Evolutionary conservation across 1,284 basidiomycete species (phyloP).

Genomic region (Rhodotorula sp.): DNA sequence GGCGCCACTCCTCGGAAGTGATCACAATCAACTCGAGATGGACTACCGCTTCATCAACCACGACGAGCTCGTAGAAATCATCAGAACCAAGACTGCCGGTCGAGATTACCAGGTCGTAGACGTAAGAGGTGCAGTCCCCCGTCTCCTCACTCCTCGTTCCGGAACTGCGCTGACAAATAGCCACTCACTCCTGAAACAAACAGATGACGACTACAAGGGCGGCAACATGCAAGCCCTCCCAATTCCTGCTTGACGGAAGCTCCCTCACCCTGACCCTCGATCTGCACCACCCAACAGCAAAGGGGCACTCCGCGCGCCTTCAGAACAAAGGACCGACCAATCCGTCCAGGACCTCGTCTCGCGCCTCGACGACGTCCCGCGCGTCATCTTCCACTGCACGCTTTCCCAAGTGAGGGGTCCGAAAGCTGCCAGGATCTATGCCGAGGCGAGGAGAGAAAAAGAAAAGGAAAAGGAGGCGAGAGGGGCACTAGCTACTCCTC

Average conservation of each 20-base stretch:
- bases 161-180: no score
- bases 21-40: background rate
- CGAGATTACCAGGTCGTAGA: conserved; percentile 21
- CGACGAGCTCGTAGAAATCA: conserved; percentile 13
- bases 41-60: conserved; percentile 23
- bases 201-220: conserved; percentile 49
- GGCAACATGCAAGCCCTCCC: conserved; percentile 44
- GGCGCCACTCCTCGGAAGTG: no score
- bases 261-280: background rate
- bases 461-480: conserved; percentile 5
- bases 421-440: conserved; percentile 48
- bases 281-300: conserved; percentile 8
- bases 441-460: conserved; percentile 39
- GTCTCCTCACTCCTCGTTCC: no score
- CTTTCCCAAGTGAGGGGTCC: conserved; percentile 48
- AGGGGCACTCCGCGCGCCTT: conserved; percentile 45
- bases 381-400: conserved; percentile 50
- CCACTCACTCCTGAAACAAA: background rate
- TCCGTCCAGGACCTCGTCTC: conserved; percentile 43
- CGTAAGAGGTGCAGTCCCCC: conserved; percentile 16
- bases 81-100: background rate
- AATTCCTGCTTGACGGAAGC: rapidly evolving
- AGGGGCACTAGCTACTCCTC: no score
- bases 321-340: conserved; percentile 40
- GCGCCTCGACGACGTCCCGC: conserved; percentile 39